These are phyloP conservation scores for Diplotaxis tenuifolia DNA, from an alignment of 345 rosid genomes.

Conservation along the genomic window DNA sequence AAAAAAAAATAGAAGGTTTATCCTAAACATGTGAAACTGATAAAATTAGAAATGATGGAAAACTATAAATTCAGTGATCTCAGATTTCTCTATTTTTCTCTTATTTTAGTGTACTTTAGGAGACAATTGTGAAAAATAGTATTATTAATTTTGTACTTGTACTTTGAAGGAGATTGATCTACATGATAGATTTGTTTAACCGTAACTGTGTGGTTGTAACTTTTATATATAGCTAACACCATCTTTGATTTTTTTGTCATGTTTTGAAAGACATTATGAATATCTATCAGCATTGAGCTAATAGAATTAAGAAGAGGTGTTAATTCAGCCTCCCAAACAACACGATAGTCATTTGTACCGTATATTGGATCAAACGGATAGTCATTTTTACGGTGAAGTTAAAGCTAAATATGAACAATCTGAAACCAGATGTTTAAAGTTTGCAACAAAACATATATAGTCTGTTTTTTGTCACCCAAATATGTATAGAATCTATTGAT, in stretches of 20 bases:
- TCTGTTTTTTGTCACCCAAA: neutral
- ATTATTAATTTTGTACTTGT: too few relatives aligned
- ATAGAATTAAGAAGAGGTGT: neutral
- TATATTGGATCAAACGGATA: neutral
- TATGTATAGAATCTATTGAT: neutral
- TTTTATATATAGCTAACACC: neutral
- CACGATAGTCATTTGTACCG: too few relatives aligned
- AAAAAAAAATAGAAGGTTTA: too few relatives aligned
- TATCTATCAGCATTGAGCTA: neutral
- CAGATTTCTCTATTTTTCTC: too few relatives aligned
- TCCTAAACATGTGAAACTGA: too few relatives aligned
- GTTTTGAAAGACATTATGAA: neutral
- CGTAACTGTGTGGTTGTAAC: neutral
- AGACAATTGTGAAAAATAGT: too few relatives aligned
- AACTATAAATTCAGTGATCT: too few relatives aligned
- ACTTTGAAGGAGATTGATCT: neutral
- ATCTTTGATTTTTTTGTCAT: neutral
- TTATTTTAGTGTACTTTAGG: too few relatives aligned
- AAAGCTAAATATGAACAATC: neutral
- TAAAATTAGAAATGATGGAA: too few relatives aligned
- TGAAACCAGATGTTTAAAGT: neutral
- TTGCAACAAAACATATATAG: neutral
- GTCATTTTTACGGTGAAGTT: neutral
- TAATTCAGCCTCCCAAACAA: too few relatives aligned
- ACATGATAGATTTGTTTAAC: neutral